Conservation (phyloP, 176 grass and related monocot genomes). For the Coix lacrymajobi region DNA sequence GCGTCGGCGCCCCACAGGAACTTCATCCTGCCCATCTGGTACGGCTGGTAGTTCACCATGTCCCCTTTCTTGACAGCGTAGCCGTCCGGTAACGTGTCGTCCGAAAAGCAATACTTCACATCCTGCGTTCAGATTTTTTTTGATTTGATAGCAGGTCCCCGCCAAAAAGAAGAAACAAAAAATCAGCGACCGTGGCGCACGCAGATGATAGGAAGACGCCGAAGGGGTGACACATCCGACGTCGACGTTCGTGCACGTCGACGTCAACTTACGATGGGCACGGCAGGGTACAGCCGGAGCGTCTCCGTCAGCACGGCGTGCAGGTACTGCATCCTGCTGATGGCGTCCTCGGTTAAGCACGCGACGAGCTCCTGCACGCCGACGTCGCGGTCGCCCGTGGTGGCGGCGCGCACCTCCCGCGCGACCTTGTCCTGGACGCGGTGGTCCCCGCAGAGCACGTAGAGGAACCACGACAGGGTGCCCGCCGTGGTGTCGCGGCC, state of each 20-base stretch:
- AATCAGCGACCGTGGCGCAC: too few relatives aligned
- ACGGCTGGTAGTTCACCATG: conserved; percentile 74
- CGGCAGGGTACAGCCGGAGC: conserved; percentile 60
- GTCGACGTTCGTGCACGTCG: too few relatives aligned
- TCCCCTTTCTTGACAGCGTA: conserved; percentile 60
- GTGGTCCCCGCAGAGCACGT: conserved; percentile 41
- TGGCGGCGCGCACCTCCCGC: conserved; percentile 39
- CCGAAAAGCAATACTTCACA: conserved; percentile 62
- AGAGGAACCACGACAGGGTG: conserved; percentile 64
- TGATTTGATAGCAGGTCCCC: too few relatives aligned
- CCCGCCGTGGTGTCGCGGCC: conserved; percentile 71
- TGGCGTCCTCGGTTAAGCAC: conserved; percentile 43
- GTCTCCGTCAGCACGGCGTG: conserved; percentile 75
- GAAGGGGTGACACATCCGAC: not conserved
- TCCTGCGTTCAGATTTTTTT: conserved; percentile 21
- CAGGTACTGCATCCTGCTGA: conserved; percentile 68
- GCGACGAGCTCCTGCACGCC: conserved; percentile 12
- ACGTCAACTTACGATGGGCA: conserved; percentile 54
- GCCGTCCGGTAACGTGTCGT: conserved; percentile 71
- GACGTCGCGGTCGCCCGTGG: conserved; percentile 16
- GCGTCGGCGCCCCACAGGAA: conserved; percentile 78
- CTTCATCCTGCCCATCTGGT: conserved; percentile 80
- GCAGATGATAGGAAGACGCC: not conserved
- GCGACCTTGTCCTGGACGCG: conserved; percentile 40
- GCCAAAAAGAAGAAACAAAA: too few relatives aligned